Evolutionary conservation across 257 asterid species (phyloP), one percentile per base, ranked within the genome.

Genomic region (Ocimum tenuiflorum): DNA sequence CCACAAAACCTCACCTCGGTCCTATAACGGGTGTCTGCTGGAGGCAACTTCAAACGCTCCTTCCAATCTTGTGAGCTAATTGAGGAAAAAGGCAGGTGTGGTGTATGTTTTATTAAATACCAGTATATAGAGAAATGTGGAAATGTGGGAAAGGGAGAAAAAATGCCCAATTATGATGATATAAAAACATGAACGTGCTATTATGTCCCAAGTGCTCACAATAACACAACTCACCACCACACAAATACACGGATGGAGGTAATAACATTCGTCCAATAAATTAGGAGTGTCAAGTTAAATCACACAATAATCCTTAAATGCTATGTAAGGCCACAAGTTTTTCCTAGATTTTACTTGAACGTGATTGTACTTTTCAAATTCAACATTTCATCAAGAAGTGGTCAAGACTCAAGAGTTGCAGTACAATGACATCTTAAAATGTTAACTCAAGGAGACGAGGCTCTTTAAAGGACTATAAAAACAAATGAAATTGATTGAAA

Each of bases 31-130:
- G 85, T 73, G 64, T 88, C 96, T 33, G 62, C 63, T 6, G 85
- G 77, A 7, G 96, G 95, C 42, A 84, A 48, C 76, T 79, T 82
- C 54, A 84, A 70, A 19, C 63, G 74, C 27, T 80, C 86, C 78
- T 88, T 86, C 96, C 96, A 88, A 64, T 88, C 91, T 72, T 79
- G 95, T 1, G 83, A 77, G 77, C 95, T 84, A 69, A 63, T 17
- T 19, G 38, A 70, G 67, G 69, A 15, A 67, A 55, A 51, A 50
- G 24, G 60, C 64, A 65, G 15, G 10, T 61, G 61, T 29, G 31
- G 48, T 39, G 20, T 55, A 61, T 36, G 54, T 45, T 61, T 42
- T 48, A 45, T 64, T 31, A 5, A 49, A 49, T 22, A n/a, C n/a
- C 15, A 43, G n/a, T 45, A 43, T 42, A 43, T 15, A 36, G 23